Conservation (phyloP, 345 rosid species). For the Litchi chinensis region DNA sequence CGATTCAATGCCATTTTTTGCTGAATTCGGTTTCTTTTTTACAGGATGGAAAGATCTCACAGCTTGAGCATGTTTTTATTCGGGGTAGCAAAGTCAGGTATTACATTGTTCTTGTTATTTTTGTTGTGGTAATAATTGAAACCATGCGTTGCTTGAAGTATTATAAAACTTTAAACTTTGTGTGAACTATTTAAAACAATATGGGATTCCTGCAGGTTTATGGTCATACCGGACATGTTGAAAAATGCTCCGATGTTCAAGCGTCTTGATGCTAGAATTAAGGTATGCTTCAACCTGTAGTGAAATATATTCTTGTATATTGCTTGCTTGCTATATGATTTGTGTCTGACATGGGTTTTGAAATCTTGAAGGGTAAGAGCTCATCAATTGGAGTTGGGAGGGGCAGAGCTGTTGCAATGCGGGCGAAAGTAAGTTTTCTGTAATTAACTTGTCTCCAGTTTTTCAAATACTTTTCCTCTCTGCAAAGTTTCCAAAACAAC, state of each 20-base stretch:
- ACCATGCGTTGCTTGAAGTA: not conserved
- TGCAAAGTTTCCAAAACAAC: not conserved
- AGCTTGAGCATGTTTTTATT: conserved; percentile 96
- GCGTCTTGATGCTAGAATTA: conserved; percentile 84
- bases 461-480: not conserved
- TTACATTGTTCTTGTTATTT: not conserved
- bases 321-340: not conserved
- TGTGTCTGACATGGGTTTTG: conserved; percentile 1
- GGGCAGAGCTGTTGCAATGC: conserved; percentile 90
- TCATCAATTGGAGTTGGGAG: conserved; percentile 88
- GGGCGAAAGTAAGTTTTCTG: conserved; percentile 68
- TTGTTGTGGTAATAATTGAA: not conserved
- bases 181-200: not conserved
- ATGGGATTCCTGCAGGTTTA: conserved; percentile 61
- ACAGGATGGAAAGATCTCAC: conserved; percentile 96
- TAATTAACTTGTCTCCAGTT: not conserved
- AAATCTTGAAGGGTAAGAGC: conserved; percentile 77
- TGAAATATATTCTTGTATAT: conserved; percentile 2
- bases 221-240: conserved; percentile 99
- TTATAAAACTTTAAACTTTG: not conserved
- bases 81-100: conserved; percentile 99
- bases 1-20: not conserved
- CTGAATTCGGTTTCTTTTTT: not conserved
- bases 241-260: conserved; percentile 98
- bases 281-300: conserved; percentile 42